A percentile compares a stretch with the other conserved stretches of the same genome.
Evolutionary conservation across 306 rosid species (phyloP).

Genomic region (Pterocarpus santalinus): DNA sequence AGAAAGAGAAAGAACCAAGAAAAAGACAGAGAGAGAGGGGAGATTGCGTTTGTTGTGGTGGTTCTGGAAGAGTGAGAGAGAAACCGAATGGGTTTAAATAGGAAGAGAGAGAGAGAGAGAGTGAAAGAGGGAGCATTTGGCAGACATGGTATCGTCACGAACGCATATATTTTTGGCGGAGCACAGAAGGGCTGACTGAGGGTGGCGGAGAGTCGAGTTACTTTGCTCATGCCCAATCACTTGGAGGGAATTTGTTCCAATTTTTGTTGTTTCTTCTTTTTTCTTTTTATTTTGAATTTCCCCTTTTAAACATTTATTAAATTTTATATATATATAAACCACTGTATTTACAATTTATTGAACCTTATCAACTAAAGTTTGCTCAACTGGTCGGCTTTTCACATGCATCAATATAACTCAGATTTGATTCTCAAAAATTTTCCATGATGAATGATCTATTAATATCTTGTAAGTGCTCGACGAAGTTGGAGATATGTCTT

Average conservation of each 20-base stretch:
- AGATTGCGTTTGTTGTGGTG: background rate
- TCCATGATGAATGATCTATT: too few species aligned
- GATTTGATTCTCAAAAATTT: too few species aligned
- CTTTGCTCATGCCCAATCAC: slow-evolving; percentile 62
- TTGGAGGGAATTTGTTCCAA: slow-evolving; percentile 82
- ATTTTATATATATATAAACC: too few species aligned
- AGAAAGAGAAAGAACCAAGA: background rate
- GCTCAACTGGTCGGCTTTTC: too few species aligned
- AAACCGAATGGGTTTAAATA: slow-evolving; percentile 41
- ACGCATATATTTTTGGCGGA: slow-evolving; percentile 62
- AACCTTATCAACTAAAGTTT: too few species aligned
- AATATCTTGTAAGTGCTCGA: too few species aligned
- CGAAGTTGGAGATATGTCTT: too few species aligned
- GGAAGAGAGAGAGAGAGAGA: slow-evolving; percentile 13
- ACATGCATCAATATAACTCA: too few species aligned
- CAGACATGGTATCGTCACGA: slow-evolving; percentile 40
- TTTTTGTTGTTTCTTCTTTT: slow-evolving; percentile 14
- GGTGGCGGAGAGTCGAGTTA: slow-evolving; percentile 3
- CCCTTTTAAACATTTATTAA: background rate
- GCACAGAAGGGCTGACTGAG: slow-evolving; percentile 28
- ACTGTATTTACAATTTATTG: too few species aligned
- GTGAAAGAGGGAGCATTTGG: slow-evolving; percentile 35
- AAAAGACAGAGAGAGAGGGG: background rate
- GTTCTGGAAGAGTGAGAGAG: slow-evolving; percentile 30
- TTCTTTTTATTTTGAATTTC: slow-evolving; percentile 36